Evolutionary conservation across 2,329 filamentous ascomycete species (phyloP), one percentile per base, ranked within the genome.

Genomic region (Apiospora rasikravindrae): DNA sequence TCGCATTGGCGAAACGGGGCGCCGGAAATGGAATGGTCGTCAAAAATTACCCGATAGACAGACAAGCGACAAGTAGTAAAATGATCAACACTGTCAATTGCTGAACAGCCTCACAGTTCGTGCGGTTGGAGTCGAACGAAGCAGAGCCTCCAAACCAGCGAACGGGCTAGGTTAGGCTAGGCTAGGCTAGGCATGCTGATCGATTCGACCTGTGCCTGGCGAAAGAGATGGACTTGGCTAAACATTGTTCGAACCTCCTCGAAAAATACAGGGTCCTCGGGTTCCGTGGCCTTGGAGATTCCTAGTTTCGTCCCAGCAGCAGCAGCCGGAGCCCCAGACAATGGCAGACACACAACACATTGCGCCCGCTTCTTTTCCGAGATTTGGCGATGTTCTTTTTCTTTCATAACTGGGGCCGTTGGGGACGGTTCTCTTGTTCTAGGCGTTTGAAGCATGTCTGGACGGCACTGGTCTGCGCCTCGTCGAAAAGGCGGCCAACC

Each of bases 221-320:
- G 47, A 51, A 5, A 10, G 6, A 19, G 51, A 57, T 57, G 24
- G 13, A 16, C 24, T 33, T 37, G 10, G 26, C 6, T 37, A n/a
- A n/a, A 24, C 57, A 40, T n/a, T 22, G 26, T 10, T 26, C 29
- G 22, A 33, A 49, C 45, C 2, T n/a, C 4, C 19, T 37, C 53
- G 16, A 37, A 37, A 49, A 49, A n/a, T 1, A 61, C 11, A 61
- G 53, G 53, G 53, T 37, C 29, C n/a, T 64, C 57, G 57, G 57
- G 57, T 13, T 64, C 57, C 57, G 57, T 40, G 19, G 33, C 24
- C 33, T 64, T 11, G 22, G 33, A 22, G 57, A 64, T 64, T 64
- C 57, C 57, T 64, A 64, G 57, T n/a, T n/a, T 40, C 57, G 57
- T 64, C 53, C 53, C 53, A 61, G 53, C 53, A 61, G 29, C 29